Evolutionary conservation across 768 basidiomycete genomes (phyloP), one percentile per base, ranked within the genome.

Genomic region (Lyophyllum atratum): DNA sequence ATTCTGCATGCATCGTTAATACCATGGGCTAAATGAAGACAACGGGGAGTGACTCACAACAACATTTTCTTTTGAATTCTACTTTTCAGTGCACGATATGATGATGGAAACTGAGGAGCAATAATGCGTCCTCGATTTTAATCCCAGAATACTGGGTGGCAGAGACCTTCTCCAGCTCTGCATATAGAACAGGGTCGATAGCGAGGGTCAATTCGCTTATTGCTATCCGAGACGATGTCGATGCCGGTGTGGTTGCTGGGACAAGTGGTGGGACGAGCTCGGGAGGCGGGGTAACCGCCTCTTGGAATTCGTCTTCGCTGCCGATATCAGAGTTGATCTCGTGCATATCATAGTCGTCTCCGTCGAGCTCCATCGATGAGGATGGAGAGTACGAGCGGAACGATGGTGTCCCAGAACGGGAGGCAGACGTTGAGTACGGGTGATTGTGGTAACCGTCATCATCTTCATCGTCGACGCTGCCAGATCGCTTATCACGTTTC

Each of bases 31-130:
- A 14, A 28, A 44, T 4, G 40, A 7, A 45, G 42, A 54, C 29
- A 49, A 29, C 6, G 11, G 34, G 31, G 7, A 39, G 6, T 9
- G 28, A 15, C 17, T 34, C 54, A 59, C 46, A 43, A 62, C 54
- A 54, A 43, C 17, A 52, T 33, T 54, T 39, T 44, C 44, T 55
- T 59, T 52, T 37, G 34, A 45, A 46, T 58, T 47, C 33, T 0
- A 43, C 6, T 42, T 17, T 39, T 54, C 74, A 85, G 58, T 81
- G 85, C 61, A 83, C 80, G 60, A 79, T 77, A 62, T 86, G 84
- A 45, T 86, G 83, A 65, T 88, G 85, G 75, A 92, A 92, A 68
- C 84, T 85, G 60, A 92, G 78, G 50, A 92, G 75, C 39, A 92
- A 71, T 29, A 89, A 72, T 4, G 90, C 90, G 63, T 92, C 90